phyloP scores from a whole-genome alignment of 2,329 filamentous ascomycete species.

The Colletotrichum spinosum region DNA sequence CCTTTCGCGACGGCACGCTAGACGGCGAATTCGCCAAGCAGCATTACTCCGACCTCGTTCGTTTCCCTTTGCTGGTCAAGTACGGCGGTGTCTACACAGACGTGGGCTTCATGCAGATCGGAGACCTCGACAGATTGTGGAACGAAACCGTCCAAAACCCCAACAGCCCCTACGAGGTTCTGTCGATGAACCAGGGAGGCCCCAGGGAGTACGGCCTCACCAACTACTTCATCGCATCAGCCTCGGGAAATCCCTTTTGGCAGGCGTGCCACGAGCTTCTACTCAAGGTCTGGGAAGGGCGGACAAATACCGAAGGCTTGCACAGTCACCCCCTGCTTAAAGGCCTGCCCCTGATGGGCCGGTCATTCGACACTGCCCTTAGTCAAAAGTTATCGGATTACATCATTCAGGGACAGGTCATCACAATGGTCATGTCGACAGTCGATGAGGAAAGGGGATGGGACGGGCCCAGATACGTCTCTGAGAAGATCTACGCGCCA shows the following conservation, averaged over 20 bases:
- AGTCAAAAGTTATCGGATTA: constrained; percentile 64
- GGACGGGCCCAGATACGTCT: constrained; percentile 65
- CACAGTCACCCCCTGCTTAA: constrained; percentile 58
- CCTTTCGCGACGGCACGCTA: constrained; percentile 54
- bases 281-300: constrained; percentile 64
- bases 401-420: constrained; percentile 66
- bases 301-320: constrained; percentile 63
- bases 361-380: constrained; percentile 42
- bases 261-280: constrained; percentile 58
- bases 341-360: constrained; percentile 53
- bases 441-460: constrained; percentile 62
- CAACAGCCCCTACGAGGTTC: constrained; percentile 57
- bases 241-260: constrained; percentile 8
- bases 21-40: constrained; percentile 62
- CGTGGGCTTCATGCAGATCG: constrained; percentile 67
- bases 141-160: constrained; percentile 58
- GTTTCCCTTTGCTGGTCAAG: constrained; percentile 65
- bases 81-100: constrained; percentile 71
- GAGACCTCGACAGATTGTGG: constrained; percentile 67
- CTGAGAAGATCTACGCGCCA: constrained; percentile 60
- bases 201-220: constrained; percentile 50
- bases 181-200: constrained; percentile 57
- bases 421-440: constrained; percentile 63
- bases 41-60: constrained; percentile 69
- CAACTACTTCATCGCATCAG: constrained; percentile 62